These are phyloP conservation scores for Camelina laxa DNA, from an alignment of 345 rosid species.

Conservation along the genomic window DNA sequence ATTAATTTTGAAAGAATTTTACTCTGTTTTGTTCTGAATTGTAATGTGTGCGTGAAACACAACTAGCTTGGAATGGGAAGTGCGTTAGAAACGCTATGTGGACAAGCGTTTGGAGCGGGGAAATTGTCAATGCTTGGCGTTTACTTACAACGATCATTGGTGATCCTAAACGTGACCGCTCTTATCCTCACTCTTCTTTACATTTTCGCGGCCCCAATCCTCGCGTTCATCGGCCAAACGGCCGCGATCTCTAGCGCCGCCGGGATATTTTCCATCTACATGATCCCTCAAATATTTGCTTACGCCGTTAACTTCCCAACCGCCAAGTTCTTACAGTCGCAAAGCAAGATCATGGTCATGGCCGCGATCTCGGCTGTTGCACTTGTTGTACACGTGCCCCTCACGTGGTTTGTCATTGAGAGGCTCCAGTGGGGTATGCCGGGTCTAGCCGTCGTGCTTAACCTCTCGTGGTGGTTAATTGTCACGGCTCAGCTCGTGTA, in stretches of 20 bases:
- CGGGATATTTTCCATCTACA: constrained; percentile 68
- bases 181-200: constrained; percentile 58
- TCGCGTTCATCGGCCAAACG: constrained; percentile 74
- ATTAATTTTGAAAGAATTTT: not conserved
- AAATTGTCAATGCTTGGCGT: constrained; percentile 85
- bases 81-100: constrained; percentile 91
- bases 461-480: constrained; percentile 76
- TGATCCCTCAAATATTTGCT: constrained; percentile 90
- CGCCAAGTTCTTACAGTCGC: constrained; percentile 83
- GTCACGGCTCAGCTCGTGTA: constrained; percentile 59
- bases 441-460: constrained; percentile 73
- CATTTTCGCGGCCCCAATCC: constrained; percentile 61
- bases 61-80: constrained; percentile 98
- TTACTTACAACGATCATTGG: constrained; percentile 93
- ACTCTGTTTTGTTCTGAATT: not conserved
- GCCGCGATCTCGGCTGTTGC: constrained; percentile 65
- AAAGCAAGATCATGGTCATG: constrained; percentile 92
- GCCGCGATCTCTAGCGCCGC: constrained; percentile 67
- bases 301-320: constrained; percentile 80
- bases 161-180: constrained; percentile 70
- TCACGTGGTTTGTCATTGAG: constrained; percentile 75
- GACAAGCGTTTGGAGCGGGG: constrained; percentile 92
- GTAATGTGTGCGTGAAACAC: not conserved
- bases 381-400: constrained; percentile 57
- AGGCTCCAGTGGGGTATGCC: constrained; percentile 71